These are phyloP conservation scores for Malus hybrid DNA, from an alignment of 331 rosid genomes.

Conservation along the genomic window DNA sequence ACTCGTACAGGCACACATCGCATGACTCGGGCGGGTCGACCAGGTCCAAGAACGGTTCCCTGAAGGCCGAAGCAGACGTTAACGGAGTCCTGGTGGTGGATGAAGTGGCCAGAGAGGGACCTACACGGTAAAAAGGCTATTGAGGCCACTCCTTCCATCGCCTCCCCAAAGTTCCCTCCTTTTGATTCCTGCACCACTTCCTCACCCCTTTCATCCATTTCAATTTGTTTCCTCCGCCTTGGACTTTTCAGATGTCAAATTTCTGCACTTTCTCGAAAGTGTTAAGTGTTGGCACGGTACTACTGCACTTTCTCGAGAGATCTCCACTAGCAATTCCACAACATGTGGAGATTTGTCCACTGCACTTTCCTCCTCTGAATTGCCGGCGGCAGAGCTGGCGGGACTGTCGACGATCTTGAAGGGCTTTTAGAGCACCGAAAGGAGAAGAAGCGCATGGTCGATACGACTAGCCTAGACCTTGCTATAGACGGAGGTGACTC, in stretches of 20 bases:
- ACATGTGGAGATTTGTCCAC: no score
- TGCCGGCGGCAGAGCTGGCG: conserved; percentile 85
- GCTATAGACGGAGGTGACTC: conserved; percentile 71
- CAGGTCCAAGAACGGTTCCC: conserved; percentile 72
- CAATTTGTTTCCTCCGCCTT: neutral
- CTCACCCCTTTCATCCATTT: conserved; percentile 17
- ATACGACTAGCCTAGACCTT: conserved; percentile 78
- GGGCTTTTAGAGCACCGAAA: conserved; percentile 59
- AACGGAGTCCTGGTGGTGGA: conserved; percentile 50
- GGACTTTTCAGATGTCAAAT: neutral
- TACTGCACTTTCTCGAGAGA: no score
- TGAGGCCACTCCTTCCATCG: conserved; percentile 89
- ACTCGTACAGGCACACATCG: conserved; percentile 72
- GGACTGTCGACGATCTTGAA: conserved; percentile 83
- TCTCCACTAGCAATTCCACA: no score
- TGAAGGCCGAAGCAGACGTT: conserved; percentile 69
- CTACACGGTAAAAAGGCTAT: conserved; percentile 74
- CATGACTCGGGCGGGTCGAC: conserved; percentile 56
- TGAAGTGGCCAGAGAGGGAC: conserved; percentile 88
- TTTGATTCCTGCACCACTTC: conserved; percentile 15
- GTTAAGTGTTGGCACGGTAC: neutral
- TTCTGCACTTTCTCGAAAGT: neutral
- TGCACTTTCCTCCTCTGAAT: conserved; percentile 28
- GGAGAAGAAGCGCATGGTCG: conserved; percentile 71
- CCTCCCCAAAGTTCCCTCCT: conserved; percentile 16